Evolutionary conservation across 2,329 filamentous ascomycete genomes (phyloP).

Genomic region (Diaporthe amygdali): DNA sequence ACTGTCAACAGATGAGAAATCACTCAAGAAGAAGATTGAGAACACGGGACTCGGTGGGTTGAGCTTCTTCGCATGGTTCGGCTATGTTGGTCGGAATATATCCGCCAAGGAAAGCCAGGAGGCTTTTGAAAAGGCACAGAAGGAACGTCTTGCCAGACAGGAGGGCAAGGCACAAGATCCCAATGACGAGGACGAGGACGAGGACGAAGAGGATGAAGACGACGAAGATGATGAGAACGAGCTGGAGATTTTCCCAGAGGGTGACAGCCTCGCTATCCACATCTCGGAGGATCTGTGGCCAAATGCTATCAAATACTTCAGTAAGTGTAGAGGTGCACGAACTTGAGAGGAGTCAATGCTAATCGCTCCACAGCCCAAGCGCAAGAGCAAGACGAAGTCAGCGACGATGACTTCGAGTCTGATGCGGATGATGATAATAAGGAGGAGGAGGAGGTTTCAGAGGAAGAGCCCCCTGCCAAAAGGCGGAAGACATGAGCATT

Average conservation of each 20-base stretch:
- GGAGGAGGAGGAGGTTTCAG: conserved; percentile 51
- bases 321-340: conserved; percentile 57
- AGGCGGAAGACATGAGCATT: conserved; percentile 43
- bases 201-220: conserved; percentile 65
- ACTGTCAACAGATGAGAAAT: conserved; percentile 52
- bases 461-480: conserved; percentile 43
- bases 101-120: conserved; percentile 73
- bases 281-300: conserved; percentile 90
- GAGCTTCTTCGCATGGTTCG: conserved; percentile 92
- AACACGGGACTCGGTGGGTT: conserved; percentile 66
- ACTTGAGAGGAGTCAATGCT: conserved; percentile 32
- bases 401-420: conserved; percentile 73
- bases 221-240: conserved; percentile 68
- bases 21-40: conserved; percentile 60
- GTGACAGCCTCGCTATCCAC: conserved; percentile 80
- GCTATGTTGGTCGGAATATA: conserved; percentile 74
- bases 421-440: conserved; percentile 63
- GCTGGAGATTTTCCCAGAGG: conserved; percentile 86
- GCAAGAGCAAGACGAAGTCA: conserved; percentile 70
- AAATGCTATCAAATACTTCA: conserved; percentile 87
- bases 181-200: conserved; percentile 55
- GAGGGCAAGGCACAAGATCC: conserved; percentile 47
- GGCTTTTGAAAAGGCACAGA: conserved; percentile 64
- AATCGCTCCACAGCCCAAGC: conserved; percentile 64
- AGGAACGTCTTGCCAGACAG: conserved; percentile 55